Conservation (phyloP, 1,284 basidiomycete genomes). For the Puccinia hordei region DNA sequence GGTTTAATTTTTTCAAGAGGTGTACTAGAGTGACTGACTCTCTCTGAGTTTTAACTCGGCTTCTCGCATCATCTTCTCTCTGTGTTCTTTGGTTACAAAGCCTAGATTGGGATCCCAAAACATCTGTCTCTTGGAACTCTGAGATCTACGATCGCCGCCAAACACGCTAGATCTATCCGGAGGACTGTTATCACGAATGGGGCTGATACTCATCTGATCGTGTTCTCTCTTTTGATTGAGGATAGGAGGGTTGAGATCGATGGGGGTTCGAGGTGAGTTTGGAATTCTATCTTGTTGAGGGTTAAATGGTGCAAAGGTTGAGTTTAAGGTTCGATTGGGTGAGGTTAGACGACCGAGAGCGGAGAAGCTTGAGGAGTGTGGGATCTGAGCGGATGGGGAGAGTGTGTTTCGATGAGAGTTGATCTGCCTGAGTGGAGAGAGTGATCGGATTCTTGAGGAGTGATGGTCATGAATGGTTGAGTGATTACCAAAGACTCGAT, state of each 20-base stretch:
- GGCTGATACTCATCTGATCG: conserved; percentile 45
- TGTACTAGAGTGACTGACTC: conserved; percentile 2
- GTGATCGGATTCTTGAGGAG: conserved; percentile 7
- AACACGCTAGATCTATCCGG: neutral
- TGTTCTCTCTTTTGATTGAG: conserved; percentile 20
- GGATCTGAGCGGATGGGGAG: conserved; percentile 5
- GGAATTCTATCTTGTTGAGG: no score
- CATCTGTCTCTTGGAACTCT: conserved; percentile 54
- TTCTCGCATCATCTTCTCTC: conserved; percentile 52
- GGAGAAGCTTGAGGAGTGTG: conserved; percentile 2
- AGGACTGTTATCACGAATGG: neutral
- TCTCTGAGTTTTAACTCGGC: conserved; percentile 30
- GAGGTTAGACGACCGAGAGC: neutral
- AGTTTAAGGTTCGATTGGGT: neutral
- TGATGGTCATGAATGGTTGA: neutral
- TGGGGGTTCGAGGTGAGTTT: neutral
- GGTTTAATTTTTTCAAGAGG: neutral
- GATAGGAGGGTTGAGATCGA: neutral
- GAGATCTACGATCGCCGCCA: neutral
- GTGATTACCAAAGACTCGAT: neutral
- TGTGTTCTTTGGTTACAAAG: conserved; percentile 53
- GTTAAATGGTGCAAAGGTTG: neutral
- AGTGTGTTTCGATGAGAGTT: neutral
- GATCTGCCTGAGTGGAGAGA: conserved; percentile 23
- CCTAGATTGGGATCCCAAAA: conserved; percentile 54